Conservation (phyloP, 306 rosid species). For the Dalbergia oliveri region DNA sequence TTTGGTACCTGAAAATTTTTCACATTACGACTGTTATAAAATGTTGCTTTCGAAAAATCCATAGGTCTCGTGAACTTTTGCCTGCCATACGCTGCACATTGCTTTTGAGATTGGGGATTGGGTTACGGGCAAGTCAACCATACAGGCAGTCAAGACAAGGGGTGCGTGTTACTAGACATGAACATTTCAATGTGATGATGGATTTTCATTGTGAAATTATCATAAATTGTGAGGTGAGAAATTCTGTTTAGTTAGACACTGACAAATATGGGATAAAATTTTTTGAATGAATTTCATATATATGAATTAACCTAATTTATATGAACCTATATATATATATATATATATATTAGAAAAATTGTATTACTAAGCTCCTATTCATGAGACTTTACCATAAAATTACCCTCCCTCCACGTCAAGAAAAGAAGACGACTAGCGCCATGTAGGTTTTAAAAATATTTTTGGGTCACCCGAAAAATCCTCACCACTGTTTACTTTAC, state of each 20-base stretch:
- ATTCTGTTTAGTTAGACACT: too few relatives aligned
- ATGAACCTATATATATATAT: too few relatives aligned
- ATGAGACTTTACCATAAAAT: neutral
- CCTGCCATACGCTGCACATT: slow-evolving; percentile 20
- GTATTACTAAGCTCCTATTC: too few relatives aligned
- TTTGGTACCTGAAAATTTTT: slow-evolving; percentile 74
- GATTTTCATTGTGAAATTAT: neutral
- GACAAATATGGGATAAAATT: too few relatives aligned
- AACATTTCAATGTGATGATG: slow-evolving; percentile 24
- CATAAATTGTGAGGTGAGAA: neutral
- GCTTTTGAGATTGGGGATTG: slow-evolving; percentile 29
- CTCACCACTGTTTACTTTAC: neutral
- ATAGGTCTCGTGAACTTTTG: slow-evolving; percentile 57
- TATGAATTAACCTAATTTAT: too few relatives aligned
- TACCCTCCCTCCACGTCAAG: slow-evolving; percentile 15
- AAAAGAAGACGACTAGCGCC: slow-evolving; percentile 3
- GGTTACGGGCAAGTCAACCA: slow-evolving; percentile 17
- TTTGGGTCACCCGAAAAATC: neutral
- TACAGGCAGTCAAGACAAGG: neutral
- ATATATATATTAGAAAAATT: too few relatives aligned
- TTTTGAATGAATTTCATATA: too few relatives aligned
- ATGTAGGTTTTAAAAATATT: slow-evolving; percentile 1
- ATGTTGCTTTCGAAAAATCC: slow-evolving; percentile 9
- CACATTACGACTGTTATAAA: slow-evolving; percentile 19
- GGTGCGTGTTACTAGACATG: neutral